Evolutionary conservation across 1,284 basidiomycete genomes (phyloP).

Genomic region (Moesziomyces parantarcticus): DNA sequence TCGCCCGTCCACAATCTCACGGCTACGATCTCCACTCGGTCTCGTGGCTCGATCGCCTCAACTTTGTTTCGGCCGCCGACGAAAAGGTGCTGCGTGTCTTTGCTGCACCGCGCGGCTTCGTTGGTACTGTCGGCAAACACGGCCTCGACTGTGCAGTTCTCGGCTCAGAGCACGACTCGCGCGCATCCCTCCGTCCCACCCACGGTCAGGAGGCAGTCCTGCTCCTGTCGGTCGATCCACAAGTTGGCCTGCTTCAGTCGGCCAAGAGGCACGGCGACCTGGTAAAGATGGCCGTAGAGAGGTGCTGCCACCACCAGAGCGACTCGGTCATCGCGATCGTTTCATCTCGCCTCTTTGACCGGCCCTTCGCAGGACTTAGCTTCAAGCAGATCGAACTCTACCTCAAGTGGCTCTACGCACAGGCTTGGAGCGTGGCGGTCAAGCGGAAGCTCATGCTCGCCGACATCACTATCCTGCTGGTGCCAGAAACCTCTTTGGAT

Average conservation of each 20-base stretch:
- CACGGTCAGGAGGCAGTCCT: conserved; percentile 13
- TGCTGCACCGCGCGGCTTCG: conserved; percentile 58
- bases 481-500: conserved; percentile 20
- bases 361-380: conserved; percentile 14
- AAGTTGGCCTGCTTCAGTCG: conserved; percentile 17
- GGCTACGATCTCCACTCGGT: conserved; percentile 61
- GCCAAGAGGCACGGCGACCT: conserved; percentile 40
- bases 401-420: conserved; percentile 59
- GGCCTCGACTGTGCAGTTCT: conserved; percentile 40
- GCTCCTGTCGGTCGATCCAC: conserved; percentile 17
- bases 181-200: conserved; percentile 15
- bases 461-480: conserved; percentile 57
- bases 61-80: conserved; percentile 65
- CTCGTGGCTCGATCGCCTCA: conserved; percentile 60
- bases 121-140: conserved; percentile 44
- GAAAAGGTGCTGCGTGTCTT: conserved; percentile 67
- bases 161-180: conserved; percentile 38
- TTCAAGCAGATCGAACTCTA: conserved; percentile 57
- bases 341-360: conserved; percentile 32
- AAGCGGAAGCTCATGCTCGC: conserved; percentile 38
- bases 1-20: conserved; percentile 66
- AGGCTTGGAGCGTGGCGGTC: conserved; percentile 59
- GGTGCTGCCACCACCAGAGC: conserved; percentile 14
- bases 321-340: conserved; percentile 36
- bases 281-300: conserved; percentile 29